Percentiles rank a stretch among this genome's conserved stretches.
Conservation (phyloP, 2,329 filamentous ascomycete species). For the Penicillium sp. region DNA sequence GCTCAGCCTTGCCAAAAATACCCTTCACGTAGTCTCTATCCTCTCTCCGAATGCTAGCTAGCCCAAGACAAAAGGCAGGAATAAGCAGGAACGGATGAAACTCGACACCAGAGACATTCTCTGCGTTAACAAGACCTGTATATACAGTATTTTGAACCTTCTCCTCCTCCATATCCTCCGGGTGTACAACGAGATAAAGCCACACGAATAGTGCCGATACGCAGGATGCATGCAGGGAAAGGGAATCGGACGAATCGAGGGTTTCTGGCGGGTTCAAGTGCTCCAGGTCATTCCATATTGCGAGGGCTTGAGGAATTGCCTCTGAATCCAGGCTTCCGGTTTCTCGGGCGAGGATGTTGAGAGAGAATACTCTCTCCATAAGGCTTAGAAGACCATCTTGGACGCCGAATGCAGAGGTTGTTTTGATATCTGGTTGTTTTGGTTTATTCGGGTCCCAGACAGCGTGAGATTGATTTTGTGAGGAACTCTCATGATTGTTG, state of each 20-base stretch:
- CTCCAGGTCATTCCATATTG: constrained; percentile 17
- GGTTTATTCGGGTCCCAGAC: constrained; percentile 1
- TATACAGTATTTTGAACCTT: constrained; percentile 11
- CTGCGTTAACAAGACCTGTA: constrained; percentile 8
- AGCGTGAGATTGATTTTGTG: not conserved
- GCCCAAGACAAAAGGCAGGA: constrained; percentile 16
- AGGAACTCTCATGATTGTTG: not conserved
- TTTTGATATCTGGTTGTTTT: not conserved
- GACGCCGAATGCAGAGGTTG: constrained; percentile 2
- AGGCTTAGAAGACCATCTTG: constrained; percentile 8
- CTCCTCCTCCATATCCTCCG: constrained; percentile 8
- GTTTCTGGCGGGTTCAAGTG: constrained; percentile 2
- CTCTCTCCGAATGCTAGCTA: constrained; percentile 9
- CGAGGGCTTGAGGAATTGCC: constrained; percentile 11
- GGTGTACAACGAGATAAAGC: constrained; percentile 14
- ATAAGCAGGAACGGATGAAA: constrained; percentile 12
- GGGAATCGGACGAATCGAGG: constrained; percentile 1
- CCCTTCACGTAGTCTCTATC: constrained; percentile 12
- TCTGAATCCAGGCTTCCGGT: constrained; percentile 3
- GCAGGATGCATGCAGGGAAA: constrained; percentile 14
- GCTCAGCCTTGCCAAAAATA: constrained; percentile 6
- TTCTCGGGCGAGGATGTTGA: not conserved
- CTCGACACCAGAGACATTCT: constrained; percentile 1
- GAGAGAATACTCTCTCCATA: constrained; percentile 14
- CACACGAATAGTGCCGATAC: constrained; percentile 10